A percentile compares a stretch with the other conserved stretches of the same genome.
Conservation (phyloP, 2,329 filamentous ascomycete species). For the Aspergillus phoenicis region DNA sequence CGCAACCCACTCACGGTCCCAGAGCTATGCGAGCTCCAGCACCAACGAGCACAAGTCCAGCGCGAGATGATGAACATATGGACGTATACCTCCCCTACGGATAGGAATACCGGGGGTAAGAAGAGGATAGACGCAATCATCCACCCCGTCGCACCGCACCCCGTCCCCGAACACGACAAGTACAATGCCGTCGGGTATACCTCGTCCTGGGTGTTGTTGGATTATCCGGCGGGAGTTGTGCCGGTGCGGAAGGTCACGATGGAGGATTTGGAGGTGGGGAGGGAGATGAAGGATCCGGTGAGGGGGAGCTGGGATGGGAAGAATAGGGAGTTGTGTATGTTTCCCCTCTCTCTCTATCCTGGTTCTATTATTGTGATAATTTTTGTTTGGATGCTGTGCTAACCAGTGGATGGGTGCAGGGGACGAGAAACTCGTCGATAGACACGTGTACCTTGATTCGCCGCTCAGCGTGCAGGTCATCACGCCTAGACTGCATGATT, state of each 20-base stretch:
- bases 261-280: constrained; percentile 53
- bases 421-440: constrained; percentile 54
- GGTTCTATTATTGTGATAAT: no score
- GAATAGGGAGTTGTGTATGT: constrained; percentile 61
- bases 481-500: constrained; percentile 57
- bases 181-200: constrained; percentile 67
- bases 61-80: constrained; percentile 62
- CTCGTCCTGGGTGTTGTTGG: constrained; percentile 62
- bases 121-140: constrained; percentile 62
- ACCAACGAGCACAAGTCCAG: constrained; percentile 55
- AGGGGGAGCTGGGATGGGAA: constrained; percentile 62
- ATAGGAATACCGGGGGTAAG: neutral
- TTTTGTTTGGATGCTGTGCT: constrained; percentile 1
- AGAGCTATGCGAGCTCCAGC: constrained; percentile 57
- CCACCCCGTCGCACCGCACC: constrained; percentile 65
- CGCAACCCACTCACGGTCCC: constrained; percentile 51
- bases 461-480: constrained; percentile 61
- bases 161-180: constrained; percentile 62
- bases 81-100: constrained; percentile 35
- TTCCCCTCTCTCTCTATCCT: neutral
- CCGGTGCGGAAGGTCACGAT: constrained; percentile 53
- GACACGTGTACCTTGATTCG: constrained; percentile 57
- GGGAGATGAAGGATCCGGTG: constrained; percentile 44
- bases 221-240: constrained; percentile 61
- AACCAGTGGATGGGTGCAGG: constrained; percentile 27